Conservation (phyloP, 345 rosid genomes). For the Excoecaria cochinchinensis region DNA sequence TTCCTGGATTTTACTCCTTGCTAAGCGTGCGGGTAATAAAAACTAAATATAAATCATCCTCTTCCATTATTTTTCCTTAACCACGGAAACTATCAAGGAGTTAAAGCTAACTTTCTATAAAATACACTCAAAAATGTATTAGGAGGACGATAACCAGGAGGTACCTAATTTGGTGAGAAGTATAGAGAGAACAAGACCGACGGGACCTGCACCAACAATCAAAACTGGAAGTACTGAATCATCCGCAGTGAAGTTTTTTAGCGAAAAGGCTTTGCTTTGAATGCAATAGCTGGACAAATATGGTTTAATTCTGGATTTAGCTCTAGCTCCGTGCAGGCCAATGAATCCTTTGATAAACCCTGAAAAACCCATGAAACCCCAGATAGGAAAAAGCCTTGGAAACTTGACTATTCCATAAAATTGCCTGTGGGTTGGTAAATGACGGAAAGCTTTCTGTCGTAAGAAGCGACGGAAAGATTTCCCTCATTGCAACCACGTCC, state of each 20-base stretch:
- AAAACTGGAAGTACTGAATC: slow-evolving; percentile 67
- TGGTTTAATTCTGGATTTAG: slow-evolving; percentile 30
- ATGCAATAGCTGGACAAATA: slow-evolving; percentile 16
- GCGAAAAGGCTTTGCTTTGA: slow-evolving; percentile 41
- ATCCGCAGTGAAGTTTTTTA: slow-evolving; percentile 21
- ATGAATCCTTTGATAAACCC: slow-evolving; percentile 46
- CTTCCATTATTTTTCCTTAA: neutral
- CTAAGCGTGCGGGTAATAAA: neutral
- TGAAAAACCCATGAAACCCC: slow-evolving; percentile 40
- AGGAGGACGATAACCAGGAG: neutral
- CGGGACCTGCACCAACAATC: slow-evolving; percentile 96
- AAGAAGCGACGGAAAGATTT: too few species aligned
- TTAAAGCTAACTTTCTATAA: neutral
- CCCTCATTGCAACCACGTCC: too few species aligned
- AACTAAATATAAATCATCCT: neutral
- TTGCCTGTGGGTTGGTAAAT: neutral
- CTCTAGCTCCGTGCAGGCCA: slow-evolving; percentile 27
- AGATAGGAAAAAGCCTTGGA: slow-evolving; percentile 1
- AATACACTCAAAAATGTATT: neutral
- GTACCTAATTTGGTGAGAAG: slow-evolving; percentile 80
- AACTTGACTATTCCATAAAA: neutral
- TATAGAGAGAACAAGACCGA: slow-evolving; percentile 83
- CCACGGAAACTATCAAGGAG: neutral
- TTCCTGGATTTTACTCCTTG: neutral
- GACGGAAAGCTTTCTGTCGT: too few species aligned